Percentiles rank a stretch among this genome's conserved stretches.
These are phyloP conservation scores for Pseudoscleropodium purum DNA, from an alignment of 225 moss, liverwort and hornwort genomes.

Conservation along the genomic window DNA sequence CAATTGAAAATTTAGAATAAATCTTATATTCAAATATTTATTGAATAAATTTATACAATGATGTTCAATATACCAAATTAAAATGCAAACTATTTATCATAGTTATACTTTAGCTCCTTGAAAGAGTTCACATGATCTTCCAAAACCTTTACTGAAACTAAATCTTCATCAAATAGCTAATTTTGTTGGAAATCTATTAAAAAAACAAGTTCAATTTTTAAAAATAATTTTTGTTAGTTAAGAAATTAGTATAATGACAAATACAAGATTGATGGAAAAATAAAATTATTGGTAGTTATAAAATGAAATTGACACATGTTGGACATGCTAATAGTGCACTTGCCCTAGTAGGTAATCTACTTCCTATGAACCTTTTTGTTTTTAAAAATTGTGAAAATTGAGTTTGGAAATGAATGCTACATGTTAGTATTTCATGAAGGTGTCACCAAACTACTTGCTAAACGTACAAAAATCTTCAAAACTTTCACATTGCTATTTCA, in stretches of 20 bases:
- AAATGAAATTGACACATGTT: neutral
- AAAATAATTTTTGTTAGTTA: neutral
- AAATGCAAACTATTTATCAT: neutral
- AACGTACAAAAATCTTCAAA: neutral
- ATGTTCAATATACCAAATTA: neutral
- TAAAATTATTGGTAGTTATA: neutral
- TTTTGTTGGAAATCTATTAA: neutral
- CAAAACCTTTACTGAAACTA: neutral
- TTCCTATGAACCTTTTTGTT: neutral
- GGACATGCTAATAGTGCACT: neutral
- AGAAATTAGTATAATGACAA: neutral
- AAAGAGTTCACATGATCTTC: neutral
- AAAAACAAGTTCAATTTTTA: too few relatives aligned
- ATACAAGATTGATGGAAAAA: fast-evolving
- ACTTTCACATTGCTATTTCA: neutral
- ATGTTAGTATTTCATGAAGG: neutral
- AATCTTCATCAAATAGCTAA: neutral
- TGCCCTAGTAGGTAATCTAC: neutral
- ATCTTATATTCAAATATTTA: neutral
- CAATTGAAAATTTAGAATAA: neutral
- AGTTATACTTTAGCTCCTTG: neutral
- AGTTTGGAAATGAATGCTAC: neutral
- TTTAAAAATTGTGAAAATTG: neutral
- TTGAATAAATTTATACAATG: neutral
- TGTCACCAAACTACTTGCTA: neutral